Percentiles rank a stretch among this genome's conserved stretches.
These are phyloP conservation scores for Parathielavia hyrcaniae DNA, from an alignment of 495 filamentous ascomycete species.

Conservation along the genomic window DNA sequence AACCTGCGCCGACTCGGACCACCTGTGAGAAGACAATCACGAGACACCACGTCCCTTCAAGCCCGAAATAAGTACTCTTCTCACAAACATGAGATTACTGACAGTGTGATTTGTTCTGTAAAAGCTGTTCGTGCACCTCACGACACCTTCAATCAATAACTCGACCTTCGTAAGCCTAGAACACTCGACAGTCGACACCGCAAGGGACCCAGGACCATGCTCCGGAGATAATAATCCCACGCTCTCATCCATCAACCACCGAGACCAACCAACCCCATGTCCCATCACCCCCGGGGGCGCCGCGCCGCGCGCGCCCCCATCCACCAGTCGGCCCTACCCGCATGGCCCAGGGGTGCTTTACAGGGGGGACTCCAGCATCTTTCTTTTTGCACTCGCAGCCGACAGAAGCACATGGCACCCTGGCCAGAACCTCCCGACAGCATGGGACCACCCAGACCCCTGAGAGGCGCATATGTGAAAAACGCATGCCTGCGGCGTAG, in stretches of 20 bases:
- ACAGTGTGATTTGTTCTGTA: too few relatives aligned
- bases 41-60: too few relatives aligned
- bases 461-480: neutral
- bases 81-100: too few relatives aligned
- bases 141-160: neutral
- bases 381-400: too few relatives aligned
- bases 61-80: too few relatives aligned
- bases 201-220: neutral
- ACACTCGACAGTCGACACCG: neutral
- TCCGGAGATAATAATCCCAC: neutral
- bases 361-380: neutral
- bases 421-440: neutral
- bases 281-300: too few relatives aligned
- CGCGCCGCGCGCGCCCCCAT: neutral
- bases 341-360: neutral
- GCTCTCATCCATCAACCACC: neutral
- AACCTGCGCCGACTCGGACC: too few relatives aligned
- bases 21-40: too few relatives aligned
- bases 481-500: conserved; percentile 2
- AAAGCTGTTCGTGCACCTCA: neutral
- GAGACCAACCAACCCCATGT: too few relatives aligned
- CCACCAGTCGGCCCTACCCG: neutral
- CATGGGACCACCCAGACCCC: neutral
- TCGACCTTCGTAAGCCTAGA: neutral
- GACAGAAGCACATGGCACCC: conserved; percentile 1